phyloP scores from a whole-genome alignment of 2,329 filamentous ascomycete species.

The Cryphonectria naterciae region DNA sequence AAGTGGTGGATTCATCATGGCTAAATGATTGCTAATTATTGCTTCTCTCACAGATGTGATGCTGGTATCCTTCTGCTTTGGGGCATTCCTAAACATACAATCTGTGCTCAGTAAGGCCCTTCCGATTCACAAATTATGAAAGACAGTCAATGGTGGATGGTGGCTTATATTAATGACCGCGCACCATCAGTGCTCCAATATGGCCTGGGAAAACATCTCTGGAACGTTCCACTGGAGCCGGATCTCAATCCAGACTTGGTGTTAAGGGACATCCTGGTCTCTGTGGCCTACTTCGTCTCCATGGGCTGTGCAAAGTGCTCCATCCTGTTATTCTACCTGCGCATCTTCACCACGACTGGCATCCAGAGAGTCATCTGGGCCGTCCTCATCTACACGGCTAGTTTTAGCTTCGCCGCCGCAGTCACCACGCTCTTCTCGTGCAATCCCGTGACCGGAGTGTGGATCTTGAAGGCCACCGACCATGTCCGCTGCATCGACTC shows the following conservation, averaged over 20 bases:
- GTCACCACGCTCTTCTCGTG: background rate
- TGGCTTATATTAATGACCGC: background rate
- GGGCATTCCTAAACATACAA: background rate
- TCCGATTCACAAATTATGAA: background rate
- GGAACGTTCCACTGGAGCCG: background rate
- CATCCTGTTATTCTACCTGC: background rate
- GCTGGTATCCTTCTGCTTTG: background rate
- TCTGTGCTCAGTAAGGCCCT: background rate
- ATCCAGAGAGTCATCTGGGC: slow-evolving; percentile 1
- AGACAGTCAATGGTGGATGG: background rate
- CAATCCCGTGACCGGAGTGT: background rate
- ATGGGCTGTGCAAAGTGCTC: slow-evolving; percentile 8
- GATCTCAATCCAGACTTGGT: background rate
- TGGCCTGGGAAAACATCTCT: background rate
- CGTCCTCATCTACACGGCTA: background rate
- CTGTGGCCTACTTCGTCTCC: background rate
- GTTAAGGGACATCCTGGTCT: background rate
- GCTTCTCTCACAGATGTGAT: background rate
- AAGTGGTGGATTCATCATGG: background rate
- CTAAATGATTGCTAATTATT: background rate
- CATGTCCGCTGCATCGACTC: background rate
- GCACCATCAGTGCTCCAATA: background rate
- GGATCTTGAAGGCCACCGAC: background rate
- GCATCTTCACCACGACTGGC: background rate
- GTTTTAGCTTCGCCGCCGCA: background rate